Conservation (phyloP, 1,284 basidiomycete genomes). For the Papiliotrema flavescens region DNA sequence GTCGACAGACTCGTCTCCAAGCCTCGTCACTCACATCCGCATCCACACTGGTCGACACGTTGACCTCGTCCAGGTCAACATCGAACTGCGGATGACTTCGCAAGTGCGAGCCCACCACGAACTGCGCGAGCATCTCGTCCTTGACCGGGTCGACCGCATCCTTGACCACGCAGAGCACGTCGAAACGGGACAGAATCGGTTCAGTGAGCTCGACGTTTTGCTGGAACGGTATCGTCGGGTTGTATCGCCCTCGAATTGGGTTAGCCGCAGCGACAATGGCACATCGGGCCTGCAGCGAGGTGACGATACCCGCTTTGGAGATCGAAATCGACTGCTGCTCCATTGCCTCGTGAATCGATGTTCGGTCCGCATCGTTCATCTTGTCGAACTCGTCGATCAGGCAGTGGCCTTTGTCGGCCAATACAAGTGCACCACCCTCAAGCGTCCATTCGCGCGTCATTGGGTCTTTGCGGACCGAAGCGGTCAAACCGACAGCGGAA, state of each 20-base stretch:
- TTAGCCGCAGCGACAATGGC: conserved; percentile 98
- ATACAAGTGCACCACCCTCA: conserved; percentile 93
- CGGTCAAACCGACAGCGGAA: conserved; percentile 95
- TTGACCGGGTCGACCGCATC: conserved; percentile 94
- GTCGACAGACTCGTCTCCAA: neutral
- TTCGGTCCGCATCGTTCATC: conserved; percentile 98
- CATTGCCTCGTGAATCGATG: conserved; percentile 99
- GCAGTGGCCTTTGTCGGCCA: conserved; percentile 98
- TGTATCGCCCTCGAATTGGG: conserved; percentile 91
- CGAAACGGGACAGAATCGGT: conserved; percentile 98
- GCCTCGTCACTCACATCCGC: conserved; percentile 66
- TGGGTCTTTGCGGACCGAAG: conserved; percentile 95
- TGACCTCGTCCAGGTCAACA: conserved; percentile 74
- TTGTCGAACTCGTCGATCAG: conserved; percentile 99
- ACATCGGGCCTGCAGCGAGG: conserved; percentile 92
- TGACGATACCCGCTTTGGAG: conserved; percentile 97
- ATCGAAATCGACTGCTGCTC: conserved; percentile 99
- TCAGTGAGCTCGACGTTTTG: conserved; percentile 99
- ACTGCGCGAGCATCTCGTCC: conserved; percentile 93
- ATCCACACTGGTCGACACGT: conserved; percentile 82
- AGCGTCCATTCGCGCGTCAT: conserved; percentile 98
- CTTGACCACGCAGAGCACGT: conserved; percentile 96
- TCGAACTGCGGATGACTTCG: conserved; percentile 93
- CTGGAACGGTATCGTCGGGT: conserved; percentile 95
- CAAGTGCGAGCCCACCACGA: conserved; percentile 94